Base-by-base conservation (phyloP, 345 rosid species). In the Cardiospermum halicacabum region DNA sequence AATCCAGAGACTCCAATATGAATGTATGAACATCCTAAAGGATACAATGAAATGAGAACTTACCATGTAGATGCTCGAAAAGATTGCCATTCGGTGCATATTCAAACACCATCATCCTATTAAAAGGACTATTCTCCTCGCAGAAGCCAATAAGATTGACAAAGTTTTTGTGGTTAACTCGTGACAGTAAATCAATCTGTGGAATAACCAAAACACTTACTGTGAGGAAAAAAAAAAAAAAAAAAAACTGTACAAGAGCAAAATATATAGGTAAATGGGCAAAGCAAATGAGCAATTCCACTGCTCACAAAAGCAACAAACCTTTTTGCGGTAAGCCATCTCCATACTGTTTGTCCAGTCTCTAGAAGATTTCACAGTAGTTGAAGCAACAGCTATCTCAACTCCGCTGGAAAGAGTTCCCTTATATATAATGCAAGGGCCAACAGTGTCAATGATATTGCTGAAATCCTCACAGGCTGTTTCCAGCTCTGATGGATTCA, bases 401-500 rank as follows among this genome's bases (percentile, higher is more conserved):
- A 91, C 98, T 57, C 99, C 98, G 51, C 94, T 91, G 27, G 99
- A 95, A 24, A 95, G 74, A 32, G 99, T 95, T 79, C 99, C 98
- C 81, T 95, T 95, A 72, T 86, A 95, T 25, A 85, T 57, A 56
- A 74, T 82, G 74, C 78, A 89, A 53, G 85, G 79, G 19, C 83
- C 81, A 37, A 65, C 27, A 19, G 89, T 79, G 64, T 79, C 81
- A 56, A 95, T 82, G 51, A 95, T 95, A 64, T 95, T 95, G 80
- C 99, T 91, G 72, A 95, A 95, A 79, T 95, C 99, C 79, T 95
- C 99, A 49, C 99, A 95, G 27, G 99, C 99, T 77, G 90, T 85
- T 75, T 95, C 96, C 71, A 95, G 74, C 67, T 95, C 98, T 2
- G 84, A 34, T 56, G 88, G 82, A 72, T 89, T 91, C 70, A 95